Conservation (phyloP, 2,329 filamentous ascomycete genomes). For the Xylaria digitata region DNA sequence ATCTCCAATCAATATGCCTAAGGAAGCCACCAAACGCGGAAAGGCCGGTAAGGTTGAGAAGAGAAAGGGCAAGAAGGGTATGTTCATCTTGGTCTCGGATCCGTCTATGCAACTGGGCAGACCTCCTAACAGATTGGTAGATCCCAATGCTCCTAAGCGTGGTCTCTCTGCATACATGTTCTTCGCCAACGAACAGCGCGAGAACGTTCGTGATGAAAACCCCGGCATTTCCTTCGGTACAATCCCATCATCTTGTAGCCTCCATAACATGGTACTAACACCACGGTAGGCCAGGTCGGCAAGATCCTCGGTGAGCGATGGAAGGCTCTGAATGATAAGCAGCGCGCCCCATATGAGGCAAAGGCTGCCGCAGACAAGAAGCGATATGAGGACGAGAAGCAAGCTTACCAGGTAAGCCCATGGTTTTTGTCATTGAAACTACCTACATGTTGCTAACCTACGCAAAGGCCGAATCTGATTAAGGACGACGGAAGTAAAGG, state of each 20-base stretch:
- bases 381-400: constrained; percentile 98
- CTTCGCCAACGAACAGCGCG: constrained; percentile 99
- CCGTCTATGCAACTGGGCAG: neutral
- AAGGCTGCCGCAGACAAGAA: constrained; percentile 99
- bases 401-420: constrained; percentile 82
- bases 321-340: constrained; percentile 95
- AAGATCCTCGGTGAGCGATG: constrained; percentile 98
- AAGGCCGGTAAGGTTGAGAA: constrained; percentile 64
- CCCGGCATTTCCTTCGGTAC: constrained; percentile 95
- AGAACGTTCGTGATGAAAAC: constrained; percentile 98
- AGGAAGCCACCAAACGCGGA: constrained; percentile 67
- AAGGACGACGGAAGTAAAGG: constrained; percentile 44
- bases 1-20: constrained; percentile 64
- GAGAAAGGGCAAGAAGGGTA: constrained; percentile 70
- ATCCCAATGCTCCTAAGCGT: constrained; percentile 98
- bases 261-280: constrained; percentile 35
- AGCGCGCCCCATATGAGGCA: constrained; percentile 92
- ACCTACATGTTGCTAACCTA: constrained; percentile 32
- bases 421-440: neutral
- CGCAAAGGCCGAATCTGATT: constrained; percentile 51
- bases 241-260: constrained; percentile 45
- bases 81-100: constrained; percentile 43
- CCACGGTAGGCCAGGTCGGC: constrained; percentile 82
- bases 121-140: constrained; percentile 58
- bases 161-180: constrained; percentile 99